These are phyloP conservation scores for Microstroma glucosiphilum DNA, from an alignment of 1,284 basidiomycete species.

Conservation along the genomic window DNA sequence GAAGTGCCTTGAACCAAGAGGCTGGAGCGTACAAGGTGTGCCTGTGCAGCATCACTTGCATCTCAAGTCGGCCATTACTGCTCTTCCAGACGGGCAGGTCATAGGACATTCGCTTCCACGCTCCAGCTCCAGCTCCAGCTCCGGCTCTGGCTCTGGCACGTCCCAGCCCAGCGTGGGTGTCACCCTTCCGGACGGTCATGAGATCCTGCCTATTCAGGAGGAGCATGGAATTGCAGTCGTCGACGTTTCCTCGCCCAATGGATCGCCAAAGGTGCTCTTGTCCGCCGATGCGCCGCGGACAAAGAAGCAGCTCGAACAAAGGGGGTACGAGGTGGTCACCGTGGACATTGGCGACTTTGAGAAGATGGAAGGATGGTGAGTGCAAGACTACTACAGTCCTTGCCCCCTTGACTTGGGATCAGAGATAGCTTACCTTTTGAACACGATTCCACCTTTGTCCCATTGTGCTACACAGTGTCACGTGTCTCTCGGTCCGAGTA, in stretches of 20 bases:
- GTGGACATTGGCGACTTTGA: slow-evolving; percentile 17
- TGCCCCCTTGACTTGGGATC: background rate
- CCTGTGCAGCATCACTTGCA: slow-evolving; percentile 18
- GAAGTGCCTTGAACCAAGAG: background rate
- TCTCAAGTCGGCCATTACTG: slow-evolving; percentile 13
- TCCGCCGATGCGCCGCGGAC: slow-evolving; percentile 14
- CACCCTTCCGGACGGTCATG: background rate
- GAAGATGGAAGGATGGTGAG: slow-evolving; percentile 17
- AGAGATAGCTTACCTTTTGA: background rate
- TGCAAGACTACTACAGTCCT: background rate
- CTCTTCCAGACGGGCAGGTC: background rate
- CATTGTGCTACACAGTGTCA: background rate
- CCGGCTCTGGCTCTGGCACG: background rate
- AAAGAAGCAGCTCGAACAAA: slow-evolving; percentile 1
- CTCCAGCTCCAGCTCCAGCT: background rate
- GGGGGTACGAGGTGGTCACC: slow-evolving; percentile 14
- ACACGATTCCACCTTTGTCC: background rate
- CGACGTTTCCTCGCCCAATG: slow-evolving; percentile 7
- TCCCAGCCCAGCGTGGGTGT: background rate
- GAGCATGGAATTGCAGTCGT: slow-evolving; percentile 19
- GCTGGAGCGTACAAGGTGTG: slow-evolving; percentile 14
- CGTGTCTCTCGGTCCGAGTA: background rate
- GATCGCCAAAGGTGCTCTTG: slow-evolving; percentile 8
- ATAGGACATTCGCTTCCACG: background rate
- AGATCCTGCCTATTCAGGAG: background rate